Percentiles rank a stretch among this genome's conserved stretches.
These are phyloP conservation scores for Beauveria asiatica DNA, from an alignment of 2,329 filamentous ascomycete genomes.

Conservation along the genomic window DNA sequence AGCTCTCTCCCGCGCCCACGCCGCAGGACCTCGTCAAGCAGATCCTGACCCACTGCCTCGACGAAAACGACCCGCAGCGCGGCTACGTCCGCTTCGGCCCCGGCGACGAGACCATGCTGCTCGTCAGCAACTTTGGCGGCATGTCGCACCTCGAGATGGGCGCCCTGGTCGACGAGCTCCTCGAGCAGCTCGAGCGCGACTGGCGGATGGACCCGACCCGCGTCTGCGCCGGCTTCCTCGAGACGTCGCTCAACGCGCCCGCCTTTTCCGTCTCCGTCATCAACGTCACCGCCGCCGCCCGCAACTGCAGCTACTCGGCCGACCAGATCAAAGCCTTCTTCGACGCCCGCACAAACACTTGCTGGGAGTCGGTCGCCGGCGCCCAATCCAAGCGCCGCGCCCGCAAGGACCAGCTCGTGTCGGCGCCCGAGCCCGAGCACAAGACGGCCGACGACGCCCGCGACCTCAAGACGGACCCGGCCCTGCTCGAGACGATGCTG, in stretches of 20 bases:
- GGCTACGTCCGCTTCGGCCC: slow-evolving; percentile 40
- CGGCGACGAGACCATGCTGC: slow-evolving; percentile 41
- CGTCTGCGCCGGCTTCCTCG: slow-evolving; percentile 54
- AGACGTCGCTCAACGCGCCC: slow-evolving; percentile 64
- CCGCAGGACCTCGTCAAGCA: slow-evolving; percentile 42
- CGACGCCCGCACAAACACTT: slow-evolving; percentile 53
- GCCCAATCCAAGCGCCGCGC: slow-evolving; percentile 29
- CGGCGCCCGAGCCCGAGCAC: slow-evolving; percentile 24
- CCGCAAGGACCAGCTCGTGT: slow-evolving; percentile 36
- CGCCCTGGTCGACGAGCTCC: slow-evolving; percentile 44
- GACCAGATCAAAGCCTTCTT: slow-evolving; percentile 53
- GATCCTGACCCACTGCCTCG: slow-evolving; percentile 52
- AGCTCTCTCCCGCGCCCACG: slow-evolving; percentile 43
- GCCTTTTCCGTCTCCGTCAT: slow-evolving; percentile 62
- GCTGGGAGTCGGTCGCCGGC: slow-evolving; percentile 45
- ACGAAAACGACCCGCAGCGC: slow-evolving; percentile 43
- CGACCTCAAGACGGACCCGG: slow-evolving; percentile 43
- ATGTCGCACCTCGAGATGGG: slow-evolving; percentile 50
- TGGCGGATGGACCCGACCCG: slow-evolving; percentile 45
- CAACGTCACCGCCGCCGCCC: slow-evolving; percentile 44
- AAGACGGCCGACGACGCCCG: slow-evolving; percentile 29
- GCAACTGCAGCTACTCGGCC: slow-evolving; percentile 35
- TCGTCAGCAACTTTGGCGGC: slow-evolving; percentile 53
- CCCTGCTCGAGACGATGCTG: slow-evolving; percentile 45
- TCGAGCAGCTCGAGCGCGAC: slow-evolving; percentile 37